phyloP scores from a whole-genome alignment of 208 protist species.

The Acanthamoeba healyi region DNA sequence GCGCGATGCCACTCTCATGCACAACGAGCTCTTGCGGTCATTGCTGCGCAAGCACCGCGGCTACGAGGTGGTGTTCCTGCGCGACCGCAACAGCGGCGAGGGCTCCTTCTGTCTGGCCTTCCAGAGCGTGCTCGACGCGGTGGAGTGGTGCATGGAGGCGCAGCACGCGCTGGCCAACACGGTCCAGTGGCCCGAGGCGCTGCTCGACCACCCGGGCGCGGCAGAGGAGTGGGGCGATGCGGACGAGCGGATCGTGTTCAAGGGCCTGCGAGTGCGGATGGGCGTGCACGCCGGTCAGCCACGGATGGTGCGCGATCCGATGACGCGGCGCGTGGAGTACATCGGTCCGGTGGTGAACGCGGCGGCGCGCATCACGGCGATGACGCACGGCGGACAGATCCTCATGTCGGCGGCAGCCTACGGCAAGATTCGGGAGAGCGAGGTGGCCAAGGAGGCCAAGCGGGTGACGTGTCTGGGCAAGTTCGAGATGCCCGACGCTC shows the following conservation, averaged over 20 bases:
- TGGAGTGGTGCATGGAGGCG: background rate
- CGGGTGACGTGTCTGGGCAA: background rate
- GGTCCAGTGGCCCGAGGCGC: background rate
- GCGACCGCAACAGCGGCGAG: slow-evolving; percentile 11
- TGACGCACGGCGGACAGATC: slow-evolving; percentile 12
- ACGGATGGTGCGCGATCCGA: background rate
- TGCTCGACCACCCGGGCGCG: too few relatives aligned
- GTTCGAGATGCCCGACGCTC: slow-evolving; percentile 43
- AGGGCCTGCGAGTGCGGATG: slow-evolving; percentile 18
- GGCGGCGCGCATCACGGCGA: too few relatives aligned
- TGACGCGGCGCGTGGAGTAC: too few relatives aligned
- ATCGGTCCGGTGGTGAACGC: too few relatives aligned
- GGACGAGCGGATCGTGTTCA: background rate
- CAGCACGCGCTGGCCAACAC: background rate
- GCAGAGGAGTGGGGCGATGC: background rate
- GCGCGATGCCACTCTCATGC: background rate
- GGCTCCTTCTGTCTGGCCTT: background rate
- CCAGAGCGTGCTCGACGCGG: background rate
- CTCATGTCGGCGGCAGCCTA: background rate
- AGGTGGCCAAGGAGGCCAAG: background rate
- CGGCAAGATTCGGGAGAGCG: background rate
- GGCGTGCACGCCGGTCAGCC: slow-evolving; percentile 22
- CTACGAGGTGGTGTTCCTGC: background rate
- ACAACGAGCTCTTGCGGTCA: background rate
- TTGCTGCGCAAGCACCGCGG: background rate